phyloP scores from a whole-genome alignment of 2,329 filamentous ascomycete genomes.

The Ceratocystis albifundus region DNA sequence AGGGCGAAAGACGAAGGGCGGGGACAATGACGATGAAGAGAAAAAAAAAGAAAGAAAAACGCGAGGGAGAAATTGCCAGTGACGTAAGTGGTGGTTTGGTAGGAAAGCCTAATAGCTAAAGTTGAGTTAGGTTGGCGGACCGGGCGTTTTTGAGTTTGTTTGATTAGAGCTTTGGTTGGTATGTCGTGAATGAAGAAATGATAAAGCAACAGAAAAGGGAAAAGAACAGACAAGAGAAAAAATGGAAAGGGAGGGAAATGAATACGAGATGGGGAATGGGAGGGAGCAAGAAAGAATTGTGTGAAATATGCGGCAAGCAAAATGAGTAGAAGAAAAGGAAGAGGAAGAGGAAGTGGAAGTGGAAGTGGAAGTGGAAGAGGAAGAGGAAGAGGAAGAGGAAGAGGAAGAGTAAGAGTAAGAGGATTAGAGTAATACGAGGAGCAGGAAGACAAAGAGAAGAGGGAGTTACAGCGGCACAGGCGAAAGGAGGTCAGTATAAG shows the following conservation, averaged over 20 bases:
- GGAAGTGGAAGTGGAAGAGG: background rate
- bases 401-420: too few relatives aligned
- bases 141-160: too few relatives aligned
- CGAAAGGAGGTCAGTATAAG: too few relatives aligned
- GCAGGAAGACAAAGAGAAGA: too few relatives aligned
- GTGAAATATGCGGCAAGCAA: constrained; percentile 1
- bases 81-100: too few relatives aligned
- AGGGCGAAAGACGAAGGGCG: background rate
- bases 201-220: background rate
- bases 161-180: background rate
- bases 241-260: background rate
- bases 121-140: too few relatives aligned
- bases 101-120: too few relatives aligned
- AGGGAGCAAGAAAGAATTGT: constrained; percentile 2
- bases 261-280: constrained; percentile 9
- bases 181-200: background rate
- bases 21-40: background rate
- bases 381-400: background rate
- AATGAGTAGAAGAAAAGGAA: constrained; percentile 10
- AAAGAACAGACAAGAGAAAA: background rate
- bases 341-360: too few relatives aligned
- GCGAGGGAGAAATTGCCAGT: too few relatives aligned
- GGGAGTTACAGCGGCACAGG: too few relatives aligned
- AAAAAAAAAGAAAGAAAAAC: too few relatives aligned
- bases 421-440: too few relatives aligned